Base-by-base conservation (phyloP, 1,284 basidiomycete species). In the Trametes sp. region DNA sequence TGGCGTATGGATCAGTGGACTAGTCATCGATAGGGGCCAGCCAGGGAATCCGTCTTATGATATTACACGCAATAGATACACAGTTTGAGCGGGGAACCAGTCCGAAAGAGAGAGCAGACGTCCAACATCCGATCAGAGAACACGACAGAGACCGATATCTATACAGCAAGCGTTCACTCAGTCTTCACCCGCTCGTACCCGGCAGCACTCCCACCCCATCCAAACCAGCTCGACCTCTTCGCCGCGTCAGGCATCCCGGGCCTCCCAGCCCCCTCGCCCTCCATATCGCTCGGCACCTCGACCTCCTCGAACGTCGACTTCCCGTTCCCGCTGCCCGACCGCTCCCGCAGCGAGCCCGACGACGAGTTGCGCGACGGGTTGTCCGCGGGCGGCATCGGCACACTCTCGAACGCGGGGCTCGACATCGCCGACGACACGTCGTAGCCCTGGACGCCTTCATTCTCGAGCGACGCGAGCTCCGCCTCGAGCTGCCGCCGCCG, bases 201-300 rank as follows among this genome's bases (percentile, higher is more conserved):
- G 68, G 62, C 54, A 8, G 58, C 55, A 13, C 57, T 36, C 10
- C 54, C 64, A 26, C 70, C 77, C 78, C 80, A 79, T 36, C 75
- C 72, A 56, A 81, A 76, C 76, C 80, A 83, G 65, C 77, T 79
- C 61, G 75, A 61, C 28, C 74, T 62, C 52, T 62, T 64, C 48
- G 61, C 55, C 26, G 72, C 66, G 11, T 59, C 59, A 19, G 70
- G 70, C 41, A 31, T 54, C 28, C 49, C 59, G 0, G 58, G 51
- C 16, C 67, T 63, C 16, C 70, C 70, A 2, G 76, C 75, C 52
- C 83, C 82, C 64, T 88, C 85, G 3, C 84, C 86, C 66, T 90
- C 89, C 29, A 80, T 82, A 66, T 91, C 89, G 62, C 85, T 87
- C 44, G 84, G 84, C 26, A 87, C 84, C 63, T 87, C 86, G 3